Conservation (phyloP, 306 rosid species). For the Gillenia trifoliata region DNA sequence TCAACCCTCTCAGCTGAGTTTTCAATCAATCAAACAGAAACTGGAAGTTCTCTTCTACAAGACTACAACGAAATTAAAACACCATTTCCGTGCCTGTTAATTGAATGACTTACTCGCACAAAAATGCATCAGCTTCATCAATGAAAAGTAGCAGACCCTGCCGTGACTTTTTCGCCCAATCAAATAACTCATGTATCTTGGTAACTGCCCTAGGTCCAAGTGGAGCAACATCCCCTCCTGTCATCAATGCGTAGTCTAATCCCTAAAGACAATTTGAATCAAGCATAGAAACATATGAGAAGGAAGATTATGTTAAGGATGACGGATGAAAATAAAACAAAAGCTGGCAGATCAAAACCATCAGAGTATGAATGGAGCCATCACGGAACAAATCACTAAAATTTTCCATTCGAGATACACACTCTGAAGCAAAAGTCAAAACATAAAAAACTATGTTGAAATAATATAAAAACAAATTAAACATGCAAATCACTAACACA, state of each 20-base stretch:
- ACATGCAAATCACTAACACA: neutral
- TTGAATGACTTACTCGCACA: constrained; percentile 78
- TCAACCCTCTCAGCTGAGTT: constrained; percentile 12
- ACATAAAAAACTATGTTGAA: neutral
- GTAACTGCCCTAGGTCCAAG: constrained; percentile 97
- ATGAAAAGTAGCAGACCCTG: constrained; percentile 92
- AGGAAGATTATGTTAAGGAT: neutral
- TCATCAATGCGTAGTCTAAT: constrained; percentile 95
- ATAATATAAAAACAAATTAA: neutral
- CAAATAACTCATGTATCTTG: constrained; percentile 93
- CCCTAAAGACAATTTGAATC: constrained; percentile 43
- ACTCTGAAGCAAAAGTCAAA: neutral
- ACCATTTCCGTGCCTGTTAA: neutral
- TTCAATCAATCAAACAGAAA: neutral
- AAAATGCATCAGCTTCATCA: constrained; percentile 98
- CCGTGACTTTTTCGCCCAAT: constrained; percentile 86
- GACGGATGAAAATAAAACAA: neutral
- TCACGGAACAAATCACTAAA: too few species aligned
- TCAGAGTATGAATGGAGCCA: neutral
- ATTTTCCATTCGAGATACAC: too few species aligned
- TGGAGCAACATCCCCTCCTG: constrained; percentile 99
- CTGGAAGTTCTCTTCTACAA: neutral
- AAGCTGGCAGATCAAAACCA: neutral
- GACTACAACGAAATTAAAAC: neutral
- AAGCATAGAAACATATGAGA: constrained; percentile 6